These are phyloP conservation scores for Nakazawaea peltata DNA, from an alignment of 805 yeast species.

Conservation along the genomic window DNA sequence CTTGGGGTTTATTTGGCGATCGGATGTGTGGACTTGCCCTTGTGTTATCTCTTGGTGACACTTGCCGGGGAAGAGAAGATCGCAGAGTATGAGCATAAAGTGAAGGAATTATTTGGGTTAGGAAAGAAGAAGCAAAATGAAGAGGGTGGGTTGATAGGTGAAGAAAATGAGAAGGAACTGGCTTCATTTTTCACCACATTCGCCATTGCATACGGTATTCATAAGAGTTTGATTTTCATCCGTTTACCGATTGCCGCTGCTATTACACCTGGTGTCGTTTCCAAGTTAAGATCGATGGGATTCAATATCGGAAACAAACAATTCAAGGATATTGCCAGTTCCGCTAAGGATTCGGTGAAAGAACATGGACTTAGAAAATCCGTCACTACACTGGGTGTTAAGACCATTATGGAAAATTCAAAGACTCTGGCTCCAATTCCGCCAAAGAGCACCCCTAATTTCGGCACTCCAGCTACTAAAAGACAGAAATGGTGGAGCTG, in stretches of 20 bases:
- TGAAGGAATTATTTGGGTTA: conserved; percentile 55
- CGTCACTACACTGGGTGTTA: conserved; percentile 17
- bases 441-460: conserved; percentile 21
- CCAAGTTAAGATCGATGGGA: conserved; percentile 62
- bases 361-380: conserved; percentile 19
- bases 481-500: conserved; percentile 52
- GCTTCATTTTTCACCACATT: conserved; percentile 68
- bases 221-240: conserved; percentile 76
- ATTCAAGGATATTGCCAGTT: conserved; percentile 31
- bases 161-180: conserved; percentile 12
- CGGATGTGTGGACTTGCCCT: conserved; percentile 71
- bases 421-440: conserved; percentile 1
- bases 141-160: conserved; percentile 16
- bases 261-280: conserved; percentile 75
- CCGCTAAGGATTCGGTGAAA: conserved; percentile 18
- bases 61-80: conserved; percentile 81
- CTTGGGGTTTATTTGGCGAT: conserved; percentile 74
- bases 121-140: conserved; percentile 30
- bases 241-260: conserved; percentile 90
- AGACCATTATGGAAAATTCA: conserved; percentile 13
- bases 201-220: conserved; percentile 86
- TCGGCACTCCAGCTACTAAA: conserved; percentile 45
- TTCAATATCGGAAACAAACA: conserved; percentile 59
- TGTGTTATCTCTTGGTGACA: conserved; percentile 78
- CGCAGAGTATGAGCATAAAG: conserved; percentile 52